Conservation (phyloP, 345 rosid genomes). For the Noccaea bulbosa region DNA sequence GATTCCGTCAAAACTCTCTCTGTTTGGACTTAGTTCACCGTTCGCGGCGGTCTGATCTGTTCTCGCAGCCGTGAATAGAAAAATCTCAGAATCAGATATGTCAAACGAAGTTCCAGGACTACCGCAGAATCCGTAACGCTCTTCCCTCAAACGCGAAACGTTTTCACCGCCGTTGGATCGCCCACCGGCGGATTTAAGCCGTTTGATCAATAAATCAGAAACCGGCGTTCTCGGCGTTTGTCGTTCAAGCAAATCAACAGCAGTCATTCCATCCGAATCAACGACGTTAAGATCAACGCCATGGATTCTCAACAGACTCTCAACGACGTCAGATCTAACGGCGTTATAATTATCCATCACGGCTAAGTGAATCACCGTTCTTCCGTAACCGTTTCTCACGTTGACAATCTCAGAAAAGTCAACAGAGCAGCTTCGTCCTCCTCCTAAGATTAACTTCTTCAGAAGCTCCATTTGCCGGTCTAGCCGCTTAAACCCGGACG, state of each 20-base stretch:
- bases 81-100: conserved; percentile 87
- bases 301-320: conserved; percentile 63
- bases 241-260: conserved; percentile 71
- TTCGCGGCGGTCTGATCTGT: conserved; percentile 7
- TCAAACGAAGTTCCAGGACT: conserved; percentile 90
- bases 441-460: conserved; percentile 54
- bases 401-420: conserved; percentile 59
- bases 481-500: conserved; percentile 73
- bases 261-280: conserved; percentile 77
- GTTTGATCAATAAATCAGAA: conserved; percentile 78
- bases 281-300: conserved; percentile 62
- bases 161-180: conserved; percentile 52
- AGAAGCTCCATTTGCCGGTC: conserved; percentile 77
- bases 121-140: conserved; percentile 56
- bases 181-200: conserved; percentile 82
- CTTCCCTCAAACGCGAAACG: conserved; percentile 60
- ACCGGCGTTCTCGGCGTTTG: conserved; percentile 66
- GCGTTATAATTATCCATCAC: conserved; percentile 55
- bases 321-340: conserved; percentile 65
- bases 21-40: conserved; percentile 30
- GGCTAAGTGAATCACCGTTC: conserved; percentile 84
- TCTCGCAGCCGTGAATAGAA: conserved; percentile 62
- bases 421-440: conserved; percentile 31
- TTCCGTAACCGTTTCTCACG: conserved; percentile 66
- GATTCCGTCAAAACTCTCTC: conserved; percentile 41